Evolutionary conservation across 352 stramenopile species (phyloP).

Genomic region (Pythium pectinolyticum): DNA sequence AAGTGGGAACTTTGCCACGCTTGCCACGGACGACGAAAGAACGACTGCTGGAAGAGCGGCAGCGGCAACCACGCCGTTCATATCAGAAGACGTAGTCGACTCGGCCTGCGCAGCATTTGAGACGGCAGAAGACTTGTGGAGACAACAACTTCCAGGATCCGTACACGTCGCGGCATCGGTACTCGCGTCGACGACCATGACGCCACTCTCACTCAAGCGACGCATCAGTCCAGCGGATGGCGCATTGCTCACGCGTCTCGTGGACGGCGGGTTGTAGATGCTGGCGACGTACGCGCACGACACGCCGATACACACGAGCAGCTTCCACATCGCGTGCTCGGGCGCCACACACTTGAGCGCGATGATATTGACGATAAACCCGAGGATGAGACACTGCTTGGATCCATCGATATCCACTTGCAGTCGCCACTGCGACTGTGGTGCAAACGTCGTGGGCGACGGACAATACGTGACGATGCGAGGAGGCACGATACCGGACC

Average conservation of each 20-base stretch:
- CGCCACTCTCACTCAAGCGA: conserved; percentile 6
- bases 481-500: conserved; percentile 6
- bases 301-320: conserved; percentile 56
- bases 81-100: neutral
- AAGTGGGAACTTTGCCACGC: conserved; percentile 51
- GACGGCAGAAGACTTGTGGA: conserved; percentile 36
- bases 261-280: conserved; percentile 49
- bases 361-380: conserved; percentile 78
- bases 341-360: conserved; percentile 59
- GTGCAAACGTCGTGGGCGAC: conserved; percentile 1
- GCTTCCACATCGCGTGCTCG: conserved; percentile 69
- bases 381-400: conserved; percentile 73
- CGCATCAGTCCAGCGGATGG: neutral
- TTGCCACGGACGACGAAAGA: conserved; percentile 11
- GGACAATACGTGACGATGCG: conserved; percentile 23
- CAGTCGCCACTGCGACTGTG: conserved; percentile 41
- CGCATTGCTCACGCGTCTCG: neutral
- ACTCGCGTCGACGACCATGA: conserved; percentile 17
- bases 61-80: neutral
- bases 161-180: conserved; percentile 36
- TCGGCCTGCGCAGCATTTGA: neutral
- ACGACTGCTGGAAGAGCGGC: neutral
- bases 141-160: conserved; percentile 49
- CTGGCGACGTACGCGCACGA: conserved; percentile 45
- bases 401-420: conserved; percentile 58